Percentiles rank a stretch among this genome's conserved stretches.
Conservation (phyloP, 345 rosid species). For the Garcia nutans region DNA sequence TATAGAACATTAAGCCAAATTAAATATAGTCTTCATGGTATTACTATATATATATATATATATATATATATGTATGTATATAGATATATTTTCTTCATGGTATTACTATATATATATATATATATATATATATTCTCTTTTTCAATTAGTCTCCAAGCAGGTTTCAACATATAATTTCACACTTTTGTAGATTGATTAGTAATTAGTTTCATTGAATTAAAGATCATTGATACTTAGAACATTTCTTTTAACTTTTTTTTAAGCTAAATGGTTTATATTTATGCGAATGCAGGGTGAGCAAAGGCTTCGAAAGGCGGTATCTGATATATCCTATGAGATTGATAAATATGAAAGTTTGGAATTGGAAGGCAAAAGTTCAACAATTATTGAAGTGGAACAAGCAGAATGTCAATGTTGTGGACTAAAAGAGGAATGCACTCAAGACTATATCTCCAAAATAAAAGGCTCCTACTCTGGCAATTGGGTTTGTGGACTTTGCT, state of each 20-base stretch:
- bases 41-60: neutral
- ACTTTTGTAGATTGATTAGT: no score
- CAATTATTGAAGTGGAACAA: constrained; percentile 28
- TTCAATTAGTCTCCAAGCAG: no score
- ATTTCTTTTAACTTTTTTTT: neutral
- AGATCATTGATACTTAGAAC: neutral
- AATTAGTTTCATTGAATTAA: no score
- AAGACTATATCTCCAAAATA: constrained; percentile 33
- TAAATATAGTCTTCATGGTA: neutral
- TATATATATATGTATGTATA: neutral
- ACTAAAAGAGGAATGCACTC: constrained; percentile 49
- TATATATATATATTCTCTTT: neutral
- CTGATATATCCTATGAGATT: constrained; percentile 33
- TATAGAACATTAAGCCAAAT: no score
- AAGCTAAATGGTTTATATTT: neutral
- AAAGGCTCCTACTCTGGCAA: constrained; percentile 28
- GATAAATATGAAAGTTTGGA: constrained; percentile 18
- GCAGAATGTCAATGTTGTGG: constrained; percentile 53
- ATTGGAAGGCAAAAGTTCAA: neutral
- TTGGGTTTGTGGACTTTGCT: constrained; percentile 61
- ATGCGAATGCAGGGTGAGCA: constrained; percentile 22
- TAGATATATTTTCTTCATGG: no score
- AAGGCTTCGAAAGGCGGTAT: constrained; percentile 33
- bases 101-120: no score
- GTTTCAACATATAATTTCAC: no score